Evolutionary conservation across 2,329 filamentous ascomycete genomes (phyloP).

Genomic region (Pseudogymnoascus sp.): DNA sequence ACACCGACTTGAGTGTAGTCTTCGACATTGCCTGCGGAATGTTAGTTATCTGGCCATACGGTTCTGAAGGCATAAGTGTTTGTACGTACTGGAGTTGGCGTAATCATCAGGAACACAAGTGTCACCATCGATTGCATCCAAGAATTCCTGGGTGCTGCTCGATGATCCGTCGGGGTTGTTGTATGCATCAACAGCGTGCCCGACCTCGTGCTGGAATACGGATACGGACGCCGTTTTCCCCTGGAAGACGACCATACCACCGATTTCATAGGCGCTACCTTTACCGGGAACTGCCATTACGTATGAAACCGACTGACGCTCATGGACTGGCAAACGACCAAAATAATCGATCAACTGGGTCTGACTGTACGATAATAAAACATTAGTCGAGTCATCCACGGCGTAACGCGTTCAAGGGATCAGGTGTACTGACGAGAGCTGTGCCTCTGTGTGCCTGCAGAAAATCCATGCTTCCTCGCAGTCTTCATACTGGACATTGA

Average conservation of each 20-base stretch:
- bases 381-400: background rate
- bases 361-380: constrained; percentile 2
- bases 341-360: constrained; percentile 14
- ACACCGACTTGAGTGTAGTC: constrained; percentile 23
- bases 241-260: constrained; percentile 18
- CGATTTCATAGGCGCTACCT: constrained; percentile 15
- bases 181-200: constrained; percentile 8
- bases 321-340: constrained; percentile 25
- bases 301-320: constrained; percentile 22
- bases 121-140: background rate
- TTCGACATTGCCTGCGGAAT: constrained; percentile 19
- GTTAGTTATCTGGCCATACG: constrained; percentile 14
- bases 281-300: constrained; percentile 18
- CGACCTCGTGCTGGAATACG: constrained; percentile 8
- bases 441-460: constrained; percentile 25
- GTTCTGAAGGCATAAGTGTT: constrained; percentile 14
- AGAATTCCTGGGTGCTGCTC: constrained; percentile 1
- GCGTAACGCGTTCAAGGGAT: background rate
- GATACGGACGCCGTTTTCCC: constrained; percentile 1
- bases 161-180: background rate
- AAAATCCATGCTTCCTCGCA: constrained; percentile 26
- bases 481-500: constrained; percentile 24
- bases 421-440: constrained; percentile 11
- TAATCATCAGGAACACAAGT: constrained; percentile 12
- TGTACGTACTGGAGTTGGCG: constrained; percentile 17